phyloP scores from a whole-genome alignment of 345 rosid species.

The Adansonia digitata region DNA sequence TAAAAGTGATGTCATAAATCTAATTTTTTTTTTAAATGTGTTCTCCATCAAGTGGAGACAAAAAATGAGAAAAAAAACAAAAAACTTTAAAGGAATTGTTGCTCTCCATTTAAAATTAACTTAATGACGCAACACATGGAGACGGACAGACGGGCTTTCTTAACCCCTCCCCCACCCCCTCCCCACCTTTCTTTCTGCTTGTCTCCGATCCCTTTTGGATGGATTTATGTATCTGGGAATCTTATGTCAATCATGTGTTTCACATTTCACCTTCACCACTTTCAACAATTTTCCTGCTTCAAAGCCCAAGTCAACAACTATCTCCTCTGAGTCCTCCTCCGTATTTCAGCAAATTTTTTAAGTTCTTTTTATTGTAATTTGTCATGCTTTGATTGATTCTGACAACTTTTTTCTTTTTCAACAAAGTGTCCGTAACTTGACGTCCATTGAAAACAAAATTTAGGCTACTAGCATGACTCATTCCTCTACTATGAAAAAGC shows the following conservation, averaged over 20 bases:
- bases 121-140: not conserved
- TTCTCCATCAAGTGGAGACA: not conserved
- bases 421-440: not conserved
- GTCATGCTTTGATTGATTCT: not conserved
- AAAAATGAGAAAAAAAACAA: not conserved
- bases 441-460: not conserved
- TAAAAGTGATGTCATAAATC: too few relatives aligned
- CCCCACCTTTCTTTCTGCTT: not conserved
- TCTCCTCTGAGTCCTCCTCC: too few relatives aligned
- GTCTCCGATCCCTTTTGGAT: too few relatives aligned
- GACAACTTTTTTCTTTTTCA: not conserved
- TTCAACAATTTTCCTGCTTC: not conserved
- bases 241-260: not conserved
- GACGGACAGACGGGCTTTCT: not conserved
- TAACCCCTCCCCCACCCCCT: not conserved
- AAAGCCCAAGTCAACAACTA: not conserved
- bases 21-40: too few relatives aligned
- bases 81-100: not conserved
- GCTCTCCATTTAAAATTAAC: not conserved
- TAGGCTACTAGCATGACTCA: not conserved
- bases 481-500: slow-evolving; percentile 11
- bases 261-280: not conserved
- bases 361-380: not conserved
- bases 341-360: too few relatives aligned
- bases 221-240: not conserved